phyloP scores from a whole-genome alignment of 2,329 filamentous ascomycete species.

The Fonsecaea nubica region DNA sequence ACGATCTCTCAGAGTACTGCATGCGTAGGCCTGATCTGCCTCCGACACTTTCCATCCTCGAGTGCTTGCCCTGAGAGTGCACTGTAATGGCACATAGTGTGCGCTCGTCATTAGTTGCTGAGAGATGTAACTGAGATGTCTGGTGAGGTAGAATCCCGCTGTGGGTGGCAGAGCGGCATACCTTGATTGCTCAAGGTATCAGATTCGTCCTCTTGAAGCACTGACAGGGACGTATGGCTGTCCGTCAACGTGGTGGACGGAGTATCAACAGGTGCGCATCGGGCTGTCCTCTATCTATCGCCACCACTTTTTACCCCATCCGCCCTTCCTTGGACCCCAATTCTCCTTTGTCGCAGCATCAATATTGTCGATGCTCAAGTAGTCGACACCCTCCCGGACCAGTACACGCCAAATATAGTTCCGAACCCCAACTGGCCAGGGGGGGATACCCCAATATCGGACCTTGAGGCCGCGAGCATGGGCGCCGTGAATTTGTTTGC shows the following conservation, averaged over 20 bases:
- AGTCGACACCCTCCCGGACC: slow-evolving; percentile 60
- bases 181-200: slow-evolving; percentile 6
- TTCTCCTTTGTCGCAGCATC: slow-evolving; percentile 46
- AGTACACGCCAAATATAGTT: slow-evolving; percentile 63
- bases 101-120: neutral
- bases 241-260: slow-evolving; percentile 11
- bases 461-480: slow-evolving; percentile 60
- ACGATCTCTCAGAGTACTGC: too few relatives aligned
- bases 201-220: slow-evolving; percentile 11
- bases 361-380: slow-evolving; percentile 63
- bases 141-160: slow-evolving; percentile 39
- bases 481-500: slow-evolving; percentile 59
- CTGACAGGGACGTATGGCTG: slow-evolving; percentile 21
- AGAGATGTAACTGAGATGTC: neutral
- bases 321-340: slow-evolving; percentile 46
- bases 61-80: too few relatives aligned
- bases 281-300: slow-evolving; percentile 13
- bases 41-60: too few relatives aligned
- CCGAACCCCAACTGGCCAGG: slow-evolving; percentile 60
- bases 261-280: slow-evolving; percentile 15
- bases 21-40: too few relatives aligned
- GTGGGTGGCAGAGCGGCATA: neutral
- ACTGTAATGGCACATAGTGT: neutral
- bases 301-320: slow-evolving; percentile 25
- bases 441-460: slow-evolving; percentile 65